Conservation (phyloP, 768 basidiomycete genomes). For the Favolaschia claudopus region DNA sequence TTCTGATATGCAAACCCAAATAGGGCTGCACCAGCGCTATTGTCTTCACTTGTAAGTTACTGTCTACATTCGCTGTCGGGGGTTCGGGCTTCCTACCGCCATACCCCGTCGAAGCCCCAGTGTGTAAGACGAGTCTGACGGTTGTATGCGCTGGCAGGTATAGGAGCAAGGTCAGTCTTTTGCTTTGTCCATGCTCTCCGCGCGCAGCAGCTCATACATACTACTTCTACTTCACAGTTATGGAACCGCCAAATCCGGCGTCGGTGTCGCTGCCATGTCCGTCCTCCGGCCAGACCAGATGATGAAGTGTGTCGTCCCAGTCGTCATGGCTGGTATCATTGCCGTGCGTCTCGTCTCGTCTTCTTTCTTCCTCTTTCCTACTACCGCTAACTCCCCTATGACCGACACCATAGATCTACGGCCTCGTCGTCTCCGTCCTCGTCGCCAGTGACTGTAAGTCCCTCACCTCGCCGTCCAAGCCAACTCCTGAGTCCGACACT, state of each 20-base stretch:
- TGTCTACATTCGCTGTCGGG: neutral
- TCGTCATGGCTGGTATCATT: constrained; percentile 99
- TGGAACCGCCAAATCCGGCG: constrained; percentile 99
- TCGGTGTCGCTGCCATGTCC: constrained; percentile 97
- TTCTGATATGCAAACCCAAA: constrained; percentile 6
- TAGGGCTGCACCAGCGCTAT: constrained; percentile 97
- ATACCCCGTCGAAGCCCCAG: too few species aligned
- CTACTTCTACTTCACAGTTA: constrained; percentile 63
- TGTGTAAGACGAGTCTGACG: too few species aligned
- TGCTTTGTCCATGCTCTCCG: constrained; percentile 10
- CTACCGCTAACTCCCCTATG: constrained; percentile 3
- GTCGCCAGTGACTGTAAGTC: constrained; percentile 86
- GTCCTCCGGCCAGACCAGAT: constrained; percentile 95
- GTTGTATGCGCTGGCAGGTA: constrained; percentile 55
- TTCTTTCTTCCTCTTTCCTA: neutral
- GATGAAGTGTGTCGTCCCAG: constrained; percentile 98
- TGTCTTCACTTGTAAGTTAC: constrained; percentile 91
- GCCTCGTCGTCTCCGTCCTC: constrained; percentile 98
- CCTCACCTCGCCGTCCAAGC: neutral
- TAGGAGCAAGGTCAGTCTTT: constrained; percentile 78
- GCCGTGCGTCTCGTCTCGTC: constrained; percentile 68
- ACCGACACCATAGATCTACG: constrained; percentile 90
- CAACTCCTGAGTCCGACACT: neutral
- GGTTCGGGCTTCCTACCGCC: too few species aligned
- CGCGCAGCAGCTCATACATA: constrained; percentile 14